Conservation (phyloP, 495 filamentous ascomycete species). For the Glonium stellatum region DNA sequence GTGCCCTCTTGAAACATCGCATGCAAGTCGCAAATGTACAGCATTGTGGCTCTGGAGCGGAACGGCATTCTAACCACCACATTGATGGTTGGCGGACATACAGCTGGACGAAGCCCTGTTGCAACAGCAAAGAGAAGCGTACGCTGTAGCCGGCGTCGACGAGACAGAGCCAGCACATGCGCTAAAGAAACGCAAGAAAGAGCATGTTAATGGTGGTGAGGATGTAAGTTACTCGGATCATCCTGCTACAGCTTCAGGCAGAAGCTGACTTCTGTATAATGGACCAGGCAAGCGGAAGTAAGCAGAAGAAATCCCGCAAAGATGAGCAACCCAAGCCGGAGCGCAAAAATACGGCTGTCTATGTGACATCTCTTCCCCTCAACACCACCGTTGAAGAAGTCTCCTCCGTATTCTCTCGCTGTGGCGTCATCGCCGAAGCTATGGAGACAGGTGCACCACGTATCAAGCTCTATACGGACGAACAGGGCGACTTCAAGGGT, state of each 20-base stretch:
- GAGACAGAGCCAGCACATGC: constrained; percentile 50
- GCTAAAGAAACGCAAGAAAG: constrained; percentile 65
- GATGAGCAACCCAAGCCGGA: constrained; percentile 48
- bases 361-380: constrained; percentile 74
- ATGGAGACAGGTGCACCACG: constrained; percentile 66
- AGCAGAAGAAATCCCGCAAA: constrained; percentile 41
- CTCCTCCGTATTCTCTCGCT: constrained; percentile 71
- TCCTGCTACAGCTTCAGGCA: neutral
- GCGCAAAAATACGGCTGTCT: constrained; percentile 72
- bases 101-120: constrained; percentile 75
- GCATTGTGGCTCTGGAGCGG: neutral
- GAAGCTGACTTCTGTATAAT: neutral
- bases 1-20: constrained; percentile 33
- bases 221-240: constrained; percentile 11
- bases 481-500: constrained; percentile 79
- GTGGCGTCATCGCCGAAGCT: constrained; percentile 89
- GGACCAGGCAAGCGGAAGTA: neutral
- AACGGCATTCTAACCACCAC: neutral
- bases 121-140: constrained; percentile 68
- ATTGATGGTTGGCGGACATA: constrained; percentile 23
- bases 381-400: constrained; percentile 77
- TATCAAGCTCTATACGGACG: constrained; percentile 88
- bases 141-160: constrained; percentile 61
- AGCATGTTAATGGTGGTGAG: constrained; percentile 35
- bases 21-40: constrained; percentile 32